Evolutionary conservation across 139 green algal genomes (phyloP), one percentile per base, ranked within the genome.

Genomic region (Volvox africanus): DNA sequence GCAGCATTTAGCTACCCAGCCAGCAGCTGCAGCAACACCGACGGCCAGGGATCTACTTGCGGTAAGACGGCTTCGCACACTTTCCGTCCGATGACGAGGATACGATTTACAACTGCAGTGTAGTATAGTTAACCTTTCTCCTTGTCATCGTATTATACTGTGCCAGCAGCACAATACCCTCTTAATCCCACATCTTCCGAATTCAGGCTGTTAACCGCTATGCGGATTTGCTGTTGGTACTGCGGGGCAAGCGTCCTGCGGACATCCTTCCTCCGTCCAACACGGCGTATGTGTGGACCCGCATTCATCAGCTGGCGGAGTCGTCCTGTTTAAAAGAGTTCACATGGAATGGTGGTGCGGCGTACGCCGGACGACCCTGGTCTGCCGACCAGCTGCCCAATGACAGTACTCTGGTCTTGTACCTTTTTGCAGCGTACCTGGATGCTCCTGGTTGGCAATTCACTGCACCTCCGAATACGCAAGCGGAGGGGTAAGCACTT

Each of bases 381-480:
- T 95, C 35, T 11, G 35, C 86, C 14, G 97, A 98, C 88, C 83
- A 89, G 35, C 92, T 98, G 80, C 97, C 97, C 36, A 98, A 88
- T 18, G 97, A 98, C 91, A 94, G 86, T 2, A 92, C 93, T 1
- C 91, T 98, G 55, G 24, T 98, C 68, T 93, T 98, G 28, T 98
- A 97, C 92, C 69, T 98, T 9, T 97, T 98, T 82, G 92, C 96
- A 18, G 95, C 95, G 14, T 98, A 96, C 91, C 82, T 98, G 50
- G 94, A 96, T 24, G 96, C 95, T 0, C 96, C 96, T 3, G 92
- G 94, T 9, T 97, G 96, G 96, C 61, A 95, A 19, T 97, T 96
- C 85, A 89, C 85, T 18, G 69, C 85, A 44, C 85, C 85, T 69
- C 85, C 85, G 19, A 89, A 89, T 71, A 61, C 44, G 44, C 85